phyloP scores from a whole-genome alignment of 2,329 filamentous ascomycete species.

The Hypocreales sp. region DNA sequence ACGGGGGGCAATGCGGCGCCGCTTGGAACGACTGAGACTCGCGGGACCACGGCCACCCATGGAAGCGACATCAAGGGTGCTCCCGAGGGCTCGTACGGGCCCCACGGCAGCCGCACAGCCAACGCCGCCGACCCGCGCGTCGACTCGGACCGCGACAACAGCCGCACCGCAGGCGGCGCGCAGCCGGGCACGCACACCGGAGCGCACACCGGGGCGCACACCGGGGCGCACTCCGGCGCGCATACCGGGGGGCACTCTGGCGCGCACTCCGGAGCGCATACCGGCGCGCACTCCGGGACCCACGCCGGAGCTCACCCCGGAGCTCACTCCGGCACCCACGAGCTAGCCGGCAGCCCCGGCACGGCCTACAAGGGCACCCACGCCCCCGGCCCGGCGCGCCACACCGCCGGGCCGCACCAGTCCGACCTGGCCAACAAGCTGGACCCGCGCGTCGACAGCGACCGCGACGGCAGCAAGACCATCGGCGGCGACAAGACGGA shows the following conservation, averaged over 20 bases:
- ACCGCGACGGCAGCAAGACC: constrained; percentile 38
- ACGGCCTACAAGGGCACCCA: background rate
- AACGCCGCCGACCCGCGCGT: constrained; percentile 36
- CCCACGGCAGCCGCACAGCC: constrained; percentile 23
- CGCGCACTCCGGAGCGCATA: constrained; percentile 5
- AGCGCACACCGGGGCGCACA: constrained; percentile 1
- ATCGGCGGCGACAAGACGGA: constrained; percentile 35
- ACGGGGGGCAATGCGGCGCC: background rate
- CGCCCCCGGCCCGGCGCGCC: constrained; percentile 13
- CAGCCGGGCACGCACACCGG: constrained; percentile 6
- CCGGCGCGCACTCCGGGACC: background rate
- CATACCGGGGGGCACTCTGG: constrained; percentile 4
- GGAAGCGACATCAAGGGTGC: constrained; percentile 6
- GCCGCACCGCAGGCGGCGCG: constrained; percentile 16
- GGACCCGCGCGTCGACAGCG: constrained; percentile 38
- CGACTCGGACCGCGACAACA: constrained; percentile 31
- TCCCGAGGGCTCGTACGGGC: constrained; percentile 19
- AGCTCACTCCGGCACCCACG: constrained; percentile 14
- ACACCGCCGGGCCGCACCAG: constrained; percentile 29
- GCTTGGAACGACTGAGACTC: no score
- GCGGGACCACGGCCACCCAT: constrained; percentile 1
- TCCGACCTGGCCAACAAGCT: constrained; percentile 36
- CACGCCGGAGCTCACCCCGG: background rate
- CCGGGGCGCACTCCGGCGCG: constrained; percentile 8
- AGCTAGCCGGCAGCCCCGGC: background rate